A percentile compares a stretch with the other conserved stretches of the same genome.
Conservation (phyloP, 371 early-diverging fungal species). For the Sporodiniella umbellata region DNA sequence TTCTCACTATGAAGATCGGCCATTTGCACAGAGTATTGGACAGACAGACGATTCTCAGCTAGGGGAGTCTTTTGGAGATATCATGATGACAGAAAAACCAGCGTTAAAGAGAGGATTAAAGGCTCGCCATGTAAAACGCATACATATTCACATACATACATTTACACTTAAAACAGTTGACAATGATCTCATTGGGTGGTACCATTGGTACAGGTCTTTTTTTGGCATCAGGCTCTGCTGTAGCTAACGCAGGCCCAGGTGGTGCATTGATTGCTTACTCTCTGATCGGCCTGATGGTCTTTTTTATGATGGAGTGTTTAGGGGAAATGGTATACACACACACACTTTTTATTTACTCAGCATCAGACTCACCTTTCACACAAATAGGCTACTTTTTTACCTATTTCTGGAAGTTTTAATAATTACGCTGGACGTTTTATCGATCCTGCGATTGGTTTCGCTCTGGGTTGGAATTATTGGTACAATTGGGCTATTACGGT, state of each 20-base stretch:
- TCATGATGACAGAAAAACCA: conserved; percentile 6
- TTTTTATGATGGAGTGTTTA: conserved; percentile 72
- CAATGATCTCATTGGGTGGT: conserved; percentile 79
- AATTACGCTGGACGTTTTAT: conserved; percentile 78
- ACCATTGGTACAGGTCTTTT: conserved; percentile 83
- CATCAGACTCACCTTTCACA: neutral
- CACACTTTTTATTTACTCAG: too few species aligned
- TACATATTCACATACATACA: neutral
- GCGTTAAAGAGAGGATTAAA: conserved; percentile 18
- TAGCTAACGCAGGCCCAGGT: conserved; percentile 74
- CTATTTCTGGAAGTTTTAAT: conserved; percentile 81
- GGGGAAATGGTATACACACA: conserved; percentile 69
- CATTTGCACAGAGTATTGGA: neutral
- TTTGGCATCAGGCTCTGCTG: conserved; percentile 70
- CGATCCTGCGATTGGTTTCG: conserved; percentile 78
- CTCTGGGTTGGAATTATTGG: conserved; percentile 74
- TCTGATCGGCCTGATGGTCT: conserved; percentile 75
- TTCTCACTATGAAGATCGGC: neutral
- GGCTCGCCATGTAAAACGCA: conserved; percentile 22
- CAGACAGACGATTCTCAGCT: neutral
- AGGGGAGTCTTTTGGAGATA: neutral
- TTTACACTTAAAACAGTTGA: conserved; percentile 27
- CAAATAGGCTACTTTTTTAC: conserved; percentile 56
- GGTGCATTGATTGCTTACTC: conserved; percentile 72
- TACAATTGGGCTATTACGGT: conserved; percentile 77